Base-by-base conservation (phyloP, 345 rosid species). In the Arabidopsis suecica region DNA sequence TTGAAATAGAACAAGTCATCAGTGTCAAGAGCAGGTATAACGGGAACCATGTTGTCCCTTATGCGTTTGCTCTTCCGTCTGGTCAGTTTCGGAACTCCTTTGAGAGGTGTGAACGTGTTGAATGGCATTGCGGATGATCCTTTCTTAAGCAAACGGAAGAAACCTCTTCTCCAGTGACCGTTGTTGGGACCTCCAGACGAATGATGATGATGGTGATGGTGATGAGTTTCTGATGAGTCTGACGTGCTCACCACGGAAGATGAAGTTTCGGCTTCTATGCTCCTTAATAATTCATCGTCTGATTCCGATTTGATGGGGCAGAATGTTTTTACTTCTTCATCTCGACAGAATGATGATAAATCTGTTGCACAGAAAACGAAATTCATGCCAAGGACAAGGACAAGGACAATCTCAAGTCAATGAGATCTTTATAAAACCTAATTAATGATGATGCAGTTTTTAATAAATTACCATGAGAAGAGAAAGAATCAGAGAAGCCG, bases 1-100 rank as follows among this genome's bases (percentile, higher is more conserved):
- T 89, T 89, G 60, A 94, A 86, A 60, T 72, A 78, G 80, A 78
- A 78, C 23, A 89, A 73, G 9, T 93, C 96, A 20, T 85, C 97
- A 53, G 88, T 73, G 63, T 83, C 91, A n/a, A 89, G 69, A 61
- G 87, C 34, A 36, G 67, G 77, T 36, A 85, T 1, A 23, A 70
- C 58, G 4, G 89, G 88, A 56, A 85, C 82, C 73, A 82, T 74
- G n/a, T 77, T 83, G 18, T 86, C 96, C 51, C 90, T 84, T 50
- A 82, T 72, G 65, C 88, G 84, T 78, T 79, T 84, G 79, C 87
- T 86, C 65, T 88, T 92, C 55, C 86, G 85, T 79, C 89, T 82
- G 6, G 92, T 86, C 45, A 88, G 88, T 81, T 82, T 91, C 0
- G 95, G 87, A 16, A 80, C 87, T 18, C 67, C 76, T 65, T 80